These are phyloP conservation scores for Fusarium chuoi DNA, from an alignment of 2,329 filamentous ascomycete species.

Conservation along the genomic window DNA sequence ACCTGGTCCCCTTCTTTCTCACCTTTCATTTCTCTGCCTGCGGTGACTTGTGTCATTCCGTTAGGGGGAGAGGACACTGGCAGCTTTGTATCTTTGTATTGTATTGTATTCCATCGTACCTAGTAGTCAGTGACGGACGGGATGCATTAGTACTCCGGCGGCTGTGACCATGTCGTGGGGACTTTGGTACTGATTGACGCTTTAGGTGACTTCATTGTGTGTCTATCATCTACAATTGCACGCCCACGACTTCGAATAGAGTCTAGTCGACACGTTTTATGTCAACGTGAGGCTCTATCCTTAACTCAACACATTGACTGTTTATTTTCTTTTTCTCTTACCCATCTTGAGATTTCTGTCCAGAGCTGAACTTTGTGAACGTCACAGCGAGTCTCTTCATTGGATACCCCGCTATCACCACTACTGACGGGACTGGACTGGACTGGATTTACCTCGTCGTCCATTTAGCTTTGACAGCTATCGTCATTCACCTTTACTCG, in stretches of 20 bases:
- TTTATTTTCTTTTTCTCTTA: not conserved
- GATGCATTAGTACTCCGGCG: conserved; percentile 2
- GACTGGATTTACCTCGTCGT: conserved; percentile 8
- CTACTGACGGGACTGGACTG: not conserved
- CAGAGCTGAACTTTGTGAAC: conserved; percentile 11
- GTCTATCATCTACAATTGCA: conserved; percentile 2
- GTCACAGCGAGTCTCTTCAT: conserved; percentile 20
- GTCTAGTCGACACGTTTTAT: not conserved
- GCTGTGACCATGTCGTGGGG: conserved; percentile 27
- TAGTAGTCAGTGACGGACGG: not conserved
- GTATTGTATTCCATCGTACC: not conserved
- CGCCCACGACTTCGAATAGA: conserved; percentile 11
- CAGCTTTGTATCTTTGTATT: conserved; percentile 16
- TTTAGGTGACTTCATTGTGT: conserved; percentile 28
- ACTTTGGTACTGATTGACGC: conserved; percentile 16
- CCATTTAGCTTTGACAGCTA: conserved; percentile 3
- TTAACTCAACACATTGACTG: not conserved
- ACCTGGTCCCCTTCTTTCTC: conserved; percentile 17
- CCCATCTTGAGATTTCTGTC: not conserved
- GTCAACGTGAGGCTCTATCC: conserved; percentile 4
- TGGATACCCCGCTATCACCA: conserved; percentile 31
- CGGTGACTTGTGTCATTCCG: conserved; percentile 9
- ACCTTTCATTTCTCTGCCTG: not conserved
- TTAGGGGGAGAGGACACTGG: not conserved
- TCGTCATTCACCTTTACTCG: conserved; percentile 18